Base-by-base conservation (phyloP, 208 protist genomes). In the Kentomonas sorsogonicus region DNA sequence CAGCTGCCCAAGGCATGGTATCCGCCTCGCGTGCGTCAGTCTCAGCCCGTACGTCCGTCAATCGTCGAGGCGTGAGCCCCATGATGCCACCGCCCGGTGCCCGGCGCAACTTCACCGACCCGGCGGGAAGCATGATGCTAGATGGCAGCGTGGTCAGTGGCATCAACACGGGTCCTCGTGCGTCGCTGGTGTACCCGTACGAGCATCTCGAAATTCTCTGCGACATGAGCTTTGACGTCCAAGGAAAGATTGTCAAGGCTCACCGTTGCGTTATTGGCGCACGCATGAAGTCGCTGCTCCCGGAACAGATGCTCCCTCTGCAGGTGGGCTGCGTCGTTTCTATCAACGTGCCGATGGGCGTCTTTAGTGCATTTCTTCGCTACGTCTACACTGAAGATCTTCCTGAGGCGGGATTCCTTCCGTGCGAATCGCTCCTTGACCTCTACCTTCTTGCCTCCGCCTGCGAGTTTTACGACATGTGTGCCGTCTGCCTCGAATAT, bases 171-270 rank as follows among this genome's bases (percentile, higher is more conserved):
- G 13, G 23, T 43, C 40, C 44, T 0, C 63, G 76, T 9, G 86
- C 88, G 13, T 43, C 83, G 7, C 71, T 94, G 15, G 50, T 74
- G n/a, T 94, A 87, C 55, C 88, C 88, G 0, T 93, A 89, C 43
- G 83, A 91, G 39, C 83, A 89, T 59, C 60, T 93, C 16, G 79
- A 92, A 53, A 46, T 56, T 0, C 53, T 94, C 27, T 83, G 77
- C 46, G 88, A 94, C 69, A 94, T 94, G 84, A 84, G 53, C 29
- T 94, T 94, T 69, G 84, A 91, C 25, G 77, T 92, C n/a, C 79
- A 87, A 36, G 88, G 88, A 13, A 79, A 81, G 10, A 73, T 79
- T 6, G 65, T 92, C 16, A 86, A 84, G 63, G 84, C 88, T 11
- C 88, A 95, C 67, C 82, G 85, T n/a, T 95, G 88, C 50, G 75